Base-by-base conservation (phyloP, 306 rosid genomes). In the Arachis stenosperma region DNA sequence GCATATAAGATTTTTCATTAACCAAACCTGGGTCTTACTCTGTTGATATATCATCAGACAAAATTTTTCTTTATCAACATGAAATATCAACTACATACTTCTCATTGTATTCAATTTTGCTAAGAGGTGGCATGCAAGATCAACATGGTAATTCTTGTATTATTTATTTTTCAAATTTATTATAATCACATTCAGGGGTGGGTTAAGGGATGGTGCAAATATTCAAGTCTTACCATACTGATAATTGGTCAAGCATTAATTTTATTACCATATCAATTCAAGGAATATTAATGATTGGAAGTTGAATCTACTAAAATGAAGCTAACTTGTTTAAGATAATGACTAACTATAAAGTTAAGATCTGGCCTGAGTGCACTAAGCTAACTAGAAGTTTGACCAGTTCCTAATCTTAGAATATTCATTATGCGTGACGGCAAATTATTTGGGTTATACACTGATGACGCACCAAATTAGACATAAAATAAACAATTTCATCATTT, bases 161-260 rank as follows among this genome's bases (percentile, higher is more conserved):
- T 67, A 22, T 37, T 57, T 37, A 47, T 60, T 58, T 58, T 15
- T 59, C 27, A 6, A 30, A 48, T 58, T 67, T 50, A 13, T 5
- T 54, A 33, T 13, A 15, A 39, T 48, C 46, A 36, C 63, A 39
- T 50, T 76, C 75, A 9, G 29, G 42, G 50, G 41, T 12, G 71
- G 50, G 42, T 52, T 40, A 79, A 55, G 11, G 10, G 39, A 60
- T 51, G 65, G 44, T 67, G 68, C 54, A 37, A 69, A 70, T 40
- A 7, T 33, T 72, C 58, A 79, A 72, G 58, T 58, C 59, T 79
- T 60, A 14, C 10, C 72, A 66, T 43, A 67, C 17, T 76, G 44
- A 58, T 48, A 60, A 67, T 15, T 65, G 79, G 60, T 55, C 52
- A 22, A 57, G 63, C 47, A 42, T 57, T 53, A 71, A 65, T 65